A percentile compares a stretch with the other conserved stretches of the same genome.
Conservation (phyloP, 2,329 filamentous ascomycete genomes). For the Mycosphaerella arachidis region DNA sequence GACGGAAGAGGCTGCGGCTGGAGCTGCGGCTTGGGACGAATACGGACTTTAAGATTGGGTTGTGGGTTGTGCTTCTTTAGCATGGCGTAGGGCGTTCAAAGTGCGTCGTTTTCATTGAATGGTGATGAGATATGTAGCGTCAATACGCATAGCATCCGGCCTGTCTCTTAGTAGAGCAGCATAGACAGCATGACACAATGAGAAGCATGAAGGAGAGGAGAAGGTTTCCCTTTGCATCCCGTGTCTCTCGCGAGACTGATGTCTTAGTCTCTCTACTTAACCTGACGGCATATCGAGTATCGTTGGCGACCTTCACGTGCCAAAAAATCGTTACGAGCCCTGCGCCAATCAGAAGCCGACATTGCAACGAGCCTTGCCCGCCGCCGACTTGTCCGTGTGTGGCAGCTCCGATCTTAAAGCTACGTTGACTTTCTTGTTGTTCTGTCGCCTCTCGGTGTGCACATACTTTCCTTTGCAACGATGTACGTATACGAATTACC, state of each 20-base stretch:
- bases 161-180: conserved; percentile 1
- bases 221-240: neutral
- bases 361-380: neutral
- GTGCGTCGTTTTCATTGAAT: conserved; percentile 1
- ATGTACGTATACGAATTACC: neutral
- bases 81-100: conserved; percentile 29
- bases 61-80: conserved; percentile 16
- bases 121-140: neutral
- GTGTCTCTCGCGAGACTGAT: neutral
- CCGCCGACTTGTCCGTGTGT: neutral
- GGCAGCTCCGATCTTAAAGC: neutral
- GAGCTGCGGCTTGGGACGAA: neutral
- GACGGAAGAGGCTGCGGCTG: neutral
- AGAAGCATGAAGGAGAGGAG: neutral
- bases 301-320: neutral
- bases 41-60: neutral
- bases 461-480: neutral
- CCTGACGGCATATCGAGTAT: neutral
- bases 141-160: neutral
- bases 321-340: neutral
- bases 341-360: neutral
- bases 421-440: neutral
- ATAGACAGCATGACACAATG: conserved; percentile 4
- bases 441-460: neutral
- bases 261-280: neutral